phyloP scores from a whole-genome alignment of 805 yeast species.

The Pichia ethanolica region DNA sequence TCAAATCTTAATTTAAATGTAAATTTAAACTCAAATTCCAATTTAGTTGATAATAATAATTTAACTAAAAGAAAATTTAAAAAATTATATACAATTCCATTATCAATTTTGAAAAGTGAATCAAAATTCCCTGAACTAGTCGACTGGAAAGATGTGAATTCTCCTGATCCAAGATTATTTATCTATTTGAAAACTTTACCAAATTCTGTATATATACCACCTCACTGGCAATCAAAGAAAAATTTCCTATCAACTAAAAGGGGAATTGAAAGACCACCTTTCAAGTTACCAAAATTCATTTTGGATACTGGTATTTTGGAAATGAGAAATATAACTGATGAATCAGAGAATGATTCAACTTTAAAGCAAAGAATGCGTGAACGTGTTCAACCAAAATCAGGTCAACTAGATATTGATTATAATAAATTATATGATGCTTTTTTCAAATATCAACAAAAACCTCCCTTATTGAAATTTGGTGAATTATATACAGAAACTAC shows the following conservation, averaged over 20 bases:
- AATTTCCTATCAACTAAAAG: conserved; percentile 64
- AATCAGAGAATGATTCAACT: conserved; percentile 40
- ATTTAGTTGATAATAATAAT: too few relatives aligned
- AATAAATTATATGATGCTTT: conserved; percentile 78
- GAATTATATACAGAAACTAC: conserved; percentile 72
- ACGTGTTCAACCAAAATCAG: conserved; percentile 84
- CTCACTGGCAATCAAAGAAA: conserved; percentile 74
- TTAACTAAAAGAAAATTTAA: conserved; percentile 33
- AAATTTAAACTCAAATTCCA: not conserved
- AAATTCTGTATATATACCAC: conserved; percentile 70
- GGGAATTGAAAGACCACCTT: conserved; percentile 62
- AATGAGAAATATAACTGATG: conserved; percentile 57
- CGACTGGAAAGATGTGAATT: conserved; percentile 84
- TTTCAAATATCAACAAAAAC: conserved; percentile 72
- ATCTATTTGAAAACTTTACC: conserved; percentile 57
- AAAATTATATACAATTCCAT: conserved; percentile 48
- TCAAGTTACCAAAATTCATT: conserved; percentile 71
- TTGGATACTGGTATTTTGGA: conserved; percentile 78
- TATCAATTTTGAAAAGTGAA: conserved; percentile 58
- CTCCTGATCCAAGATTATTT: conserved; percentile 65
- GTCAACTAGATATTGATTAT: conserved; percentile 78
- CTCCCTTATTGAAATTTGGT: conserved; percentile 61
- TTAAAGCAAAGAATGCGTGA: conserved; percentile 72
- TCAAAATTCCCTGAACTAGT: conserved; percentile 58
- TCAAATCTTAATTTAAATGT: not conserved